Evolutionary conservation across 176 grass and related monocot species (phyloP), one percentile per base, ranked within the genome.

Genomic region (Triticum monococcum): DNA sequence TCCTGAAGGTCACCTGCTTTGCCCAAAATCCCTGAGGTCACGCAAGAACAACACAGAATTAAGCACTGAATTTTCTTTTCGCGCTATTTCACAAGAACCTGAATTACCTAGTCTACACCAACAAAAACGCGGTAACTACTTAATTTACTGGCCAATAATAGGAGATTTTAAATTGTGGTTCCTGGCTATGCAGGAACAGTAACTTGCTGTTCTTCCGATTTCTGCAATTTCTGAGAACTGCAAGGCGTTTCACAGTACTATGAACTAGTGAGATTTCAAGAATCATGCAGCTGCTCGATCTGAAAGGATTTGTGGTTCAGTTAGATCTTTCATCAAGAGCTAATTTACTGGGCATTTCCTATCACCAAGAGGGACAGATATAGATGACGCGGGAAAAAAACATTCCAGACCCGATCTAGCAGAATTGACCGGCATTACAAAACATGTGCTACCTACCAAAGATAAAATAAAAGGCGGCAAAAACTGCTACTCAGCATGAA

Each of bases 391-490:
- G 13, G 12, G 3, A 35, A 2, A 38, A 75, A 17, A 26, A 75
- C 50, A 63, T 63, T 62, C 31, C 52, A 63, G 32, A 52, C 40
- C 72, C 38, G 86, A 88, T 85, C 82, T 85, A 75, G 64, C 64
- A 26, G 64, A 85, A 88, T 85, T 88, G 86, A 82, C 85, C 82
- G 2, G 61, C 85, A 91, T 62, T 84, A 81, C 87, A 81, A 48
- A 84, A 84, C 76, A 80, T 48, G 9, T 84, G 37, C 14, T 79
- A 77, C 79, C 86, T 2, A 86, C 65, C 79, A 66, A 86, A 86
- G 77, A 80, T 18, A 76, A 69, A 65, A 83, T 83, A 20, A 52
- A 60, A 68, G 32, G 68, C 20, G 14, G 82, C 71, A 46, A 50
- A 65, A 89, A 13, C 40, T 37, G 26, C 61, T 77, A 46, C 30